Conservation (phyloP, 345 rosid genomes). For the Arabidopsis thaliana region TAIR10.1 NC_003071.7:583501-584000, state of each 20-base stretch:
- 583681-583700: conserved; percentile 5
- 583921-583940: conserved; percentile 17
- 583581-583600: conserved; percentile 34
- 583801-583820: background rate
- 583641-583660: conserved; percentile 33
- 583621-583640: conserved; percentile 1
- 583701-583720: conserved; percentile 1
- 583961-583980: background rate
- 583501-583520: background rate
- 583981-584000: conserved; percentile 28
- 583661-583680: conserved; percentile 35
- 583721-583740: background rate
- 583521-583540: conserved; percentile 25
- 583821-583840: conserved; percentile 1
- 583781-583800: background rate
- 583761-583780: conserved; percentile 15
- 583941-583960: conserved; percentile 31
- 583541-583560: conserved; percentile 37
- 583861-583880: conserved; percentile 15
- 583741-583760: conserved; percentile 4
- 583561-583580: conserved; percentile 39
- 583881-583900: background rate
- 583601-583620: conserved; percentile 25
- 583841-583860: background rate
- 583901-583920: conserved; percentile 4